These are phyloP conservation scores for Magnolia changhungtana DNA, from an alignment of 164 flowering plant genomes.

Conservation along the genomic window DNA sequence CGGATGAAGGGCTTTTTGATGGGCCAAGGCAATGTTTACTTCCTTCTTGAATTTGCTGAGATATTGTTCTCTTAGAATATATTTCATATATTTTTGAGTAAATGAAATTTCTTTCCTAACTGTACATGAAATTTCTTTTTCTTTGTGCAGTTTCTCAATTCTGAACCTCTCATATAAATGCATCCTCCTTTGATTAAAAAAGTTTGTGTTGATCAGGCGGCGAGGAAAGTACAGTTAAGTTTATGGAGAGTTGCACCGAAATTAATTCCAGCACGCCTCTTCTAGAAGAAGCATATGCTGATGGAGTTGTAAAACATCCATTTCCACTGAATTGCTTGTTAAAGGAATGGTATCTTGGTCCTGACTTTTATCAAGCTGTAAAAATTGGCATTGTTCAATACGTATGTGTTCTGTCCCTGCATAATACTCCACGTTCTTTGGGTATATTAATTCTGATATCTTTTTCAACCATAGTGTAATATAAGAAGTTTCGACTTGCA, in stretches of 20 bases:
- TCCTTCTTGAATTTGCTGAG: no score
- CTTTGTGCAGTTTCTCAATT: neutral
- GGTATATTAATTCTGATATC: neutral
- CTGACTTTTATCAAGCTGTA: constrained; percentile 89
- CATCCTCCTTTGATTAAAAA: constrained; percentile 2
- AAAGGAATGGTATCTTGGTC: constrained; percentile 85
- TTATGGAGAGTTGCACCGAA: constrained; percentile 65
- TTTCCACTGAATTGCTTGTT: constrained; percentile 84
- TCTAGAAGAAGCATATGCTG: constrained; percentile 64
- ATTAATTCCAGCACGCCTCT: constrained; percentile 58
- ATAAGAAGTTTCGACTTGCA: constrained; percentile 20
- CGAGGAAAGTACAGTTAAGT: constrained; percentile 77
- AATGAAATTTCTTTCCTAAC: neutral
- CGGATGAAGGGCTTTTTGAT: no score
- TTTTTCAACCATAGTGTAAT: neutral
- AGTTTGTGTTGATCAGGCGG: constrained; percentile 53
- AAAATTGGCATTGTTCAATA: constrained; percentile 98
- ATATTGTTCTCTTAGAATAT: no score
- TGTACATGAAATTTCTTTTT: neutral
- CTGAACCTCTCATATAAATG: neutral
- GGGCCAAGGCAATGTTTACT: no score
- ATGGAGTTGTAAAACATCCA: constrained; percentile 91
- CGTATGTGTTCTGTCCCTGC: constrained; percentile 47
- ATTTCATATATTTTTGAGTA: neutral
- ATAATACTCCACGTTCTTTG: neutral